phyloP scores from a whole-genome alignment of 1,139 yeast genomes.

The Tardiomyces digboiensis region DNA sequence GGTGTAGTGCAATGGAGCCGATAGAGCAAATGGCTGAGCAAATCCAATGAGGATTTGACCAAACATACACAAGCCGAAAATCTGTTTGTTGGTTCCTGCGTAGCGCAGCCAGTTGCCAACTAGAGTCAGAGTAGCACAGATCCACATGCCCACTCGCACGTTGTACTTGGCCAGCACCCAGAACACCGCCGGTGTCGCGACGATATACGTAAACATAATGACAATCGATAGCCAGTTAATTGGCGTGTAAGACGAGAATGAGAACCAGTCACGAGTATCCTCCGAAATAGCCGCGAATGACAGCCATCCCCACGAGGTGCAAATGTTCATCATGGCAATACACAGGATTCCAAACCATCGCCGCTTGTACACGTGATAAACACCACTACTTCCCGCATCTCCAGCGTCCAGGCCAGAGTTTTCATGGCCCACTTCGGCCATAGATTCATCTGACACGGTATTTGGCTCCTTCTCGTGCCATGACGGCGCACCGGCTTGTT shows the following conservation, averaged over 20 bases:
- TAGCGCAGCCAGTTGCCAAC: constrained; percentile 26
- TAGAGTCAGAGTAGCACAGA: constrained; percentile 19
- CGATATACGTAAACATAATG: constrained; percentile 23
- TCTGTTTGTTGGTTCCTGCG: constrained; percentile 20
- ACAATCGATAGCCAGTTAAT: constrained; percentile 30
- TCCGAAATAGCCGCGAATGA: constrained; percentile 26
- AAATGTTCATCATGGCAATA: constrained; percentile 23
- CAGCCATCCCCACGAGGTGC: constrained; percentile 29
- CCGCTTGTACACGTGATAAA: constrained; percentile 16
- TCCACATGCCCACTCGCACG: constrained; percentile 17
- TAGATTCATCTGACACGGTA: too few relatives aligned
- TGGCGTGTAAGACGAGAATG: constrained; percentile 20
- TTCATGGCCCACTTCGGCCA: too few relatives aligned
- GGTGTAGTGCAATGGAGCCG: constrained; percentile 25
- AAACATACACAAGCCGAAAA: constrained; percentile 23
- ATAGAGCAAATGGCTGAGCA: constrained; percentile 29
- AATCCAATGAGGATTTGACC: constrained; percentile 29
- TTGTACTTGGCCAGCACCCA: constrained; percentile 13
- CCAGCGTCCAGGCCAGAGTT: too few relatives aligned
- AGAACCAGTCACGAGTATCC: constrained; percentile 17
- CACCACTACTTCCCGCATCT: background rate
- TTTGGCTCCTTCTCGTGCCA: background rate
- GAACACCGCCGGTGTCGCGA: constrained; percentile 22
- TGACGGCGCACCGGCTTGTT: background rate
- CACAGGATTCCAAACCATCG: constrained; percentile 27